Conservation (phyloP, 2,329 filamentous ascomycete genomes). For the Verticillium nonalfalfae region DNA sequence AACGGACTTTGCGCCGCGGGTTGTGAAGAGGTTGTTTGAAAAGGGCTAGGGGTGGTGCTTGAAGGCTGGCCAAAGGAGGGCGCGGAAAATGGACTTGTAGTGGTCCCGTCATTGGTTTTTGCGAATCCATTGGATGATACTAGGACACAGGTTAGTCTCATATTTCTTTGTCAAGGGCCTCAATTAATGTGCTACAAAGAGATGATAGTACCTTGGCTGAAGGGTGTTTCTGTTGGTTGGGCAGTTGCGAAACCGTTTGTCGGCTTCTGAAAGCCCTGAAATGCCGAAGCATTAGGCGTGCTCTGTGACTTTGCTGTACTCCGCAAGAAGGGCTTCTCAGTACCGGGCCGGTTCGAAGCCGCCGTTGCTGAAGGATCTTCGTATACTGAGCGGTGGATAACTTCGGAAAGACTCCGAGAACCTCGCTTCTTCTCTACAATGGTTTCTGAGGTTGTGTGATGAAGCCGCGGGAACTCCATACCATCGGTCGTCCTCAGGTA, state of each 20-base stretch:
- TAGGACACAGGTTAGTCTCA: not conserved
- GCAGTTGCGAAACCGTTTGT: not conserved
- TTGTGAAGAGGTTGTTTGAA: not conserved
- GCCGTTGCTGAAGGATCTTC: slow-evolving; percentile 22
- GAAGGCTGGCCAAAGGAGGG: not conserved
- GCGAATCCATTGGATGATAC: not conserved
- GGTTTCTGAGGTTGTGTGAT: slow-evolving; percentile 47
- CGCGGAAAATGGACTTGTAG: not conserved
- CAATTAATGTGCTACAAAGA: not conserved
- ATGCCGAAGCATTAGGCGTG: not conserved
- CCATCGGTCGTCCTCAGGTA: slow-evolving; percentile 35
- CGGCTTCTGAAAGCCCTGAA: not conserved
- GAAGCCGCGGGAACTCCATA: slow-evolving; percentile 41
- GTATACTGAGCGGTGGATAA: slow-evolving; percentile 51
- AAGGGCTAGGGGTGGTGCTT: not conserved
- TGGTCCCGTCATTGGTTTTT: not conserved
- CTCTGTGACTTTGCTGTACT: slow-evolving; percentile 4
- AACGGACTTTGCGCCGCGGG: not conserved
- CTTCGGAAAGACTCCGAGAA: slow-evolving; percentile 40
- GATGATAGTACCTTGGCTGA: not conserved
- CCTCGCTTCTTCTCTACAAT: slow-evolving; percentile 57
- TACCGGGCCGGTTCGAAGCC: not conserved
- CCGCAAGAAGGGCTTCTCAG: not conserved
- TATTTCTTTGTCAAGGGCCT: not conserved
- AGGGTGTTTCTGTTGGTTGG: not conserved